Percentiles rank a stretch among this genome's conserved stretches.
These are phyloP conservation scores for Letharia columbiana DNA, from an alignment of 495 filamentous ascomycete species.

Conservation along the genomic window DNA sequence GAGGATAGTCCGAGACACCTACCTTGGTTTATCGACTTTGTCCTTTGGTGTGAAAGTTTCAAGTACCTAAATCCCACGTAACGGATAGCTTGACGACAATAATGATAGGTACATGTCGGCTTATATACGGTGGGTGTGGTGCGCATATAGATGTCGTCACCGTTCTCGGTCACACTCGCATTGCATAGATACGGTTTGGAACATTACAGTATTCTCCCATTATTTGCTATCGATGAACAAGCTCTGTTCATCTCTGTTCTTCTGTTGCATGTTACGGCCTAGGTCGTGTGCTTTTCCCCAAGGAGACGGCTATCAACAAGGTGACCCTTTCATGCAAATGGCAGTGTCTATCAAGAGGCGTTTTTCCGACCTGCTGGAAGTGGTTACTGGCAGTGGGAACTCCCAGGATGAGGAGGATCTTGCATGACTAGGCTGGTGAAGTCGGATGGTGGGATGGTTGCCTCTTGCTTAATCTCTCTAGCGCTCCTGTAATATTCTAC, in stretches of 20 bases:
- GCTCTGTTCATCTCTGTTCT: background rate
- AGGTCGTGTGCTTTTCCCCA: background rate
- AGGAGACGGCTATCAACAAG: background rate
- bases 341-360: too few relatives aligned
- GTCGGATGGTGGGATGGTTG: background rate
- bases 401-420: background rate
- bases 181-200: background rate
- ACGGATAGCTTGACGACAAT: background rate
- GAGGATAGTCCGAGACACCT: background rate
- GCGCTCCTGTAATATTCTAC: background rate
- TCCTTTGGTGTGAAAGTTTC: background rate
- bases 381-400: background rate
- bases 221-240: background rate
- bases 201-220: background rate
- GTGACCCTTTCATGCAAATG: too few relatives aligned
- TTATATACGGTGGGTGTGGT: background rate
- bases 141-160: background rate
- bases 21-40: background rate
- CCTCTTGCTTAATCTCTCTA: background rate
- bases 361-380: background rate
- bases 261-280: background rate
- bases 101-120: too few relatives aligned
- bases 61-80: too few relatives aligned
- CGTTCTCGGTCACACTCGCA: background rate
- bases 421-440: background rate